A percentile compares a stretch with the other conserved stretches of the same genome.
phyloP scores from a whole-genome alignment of 495 filamentous ascomycete species.

The Penicillium pancosmium region DNA sequence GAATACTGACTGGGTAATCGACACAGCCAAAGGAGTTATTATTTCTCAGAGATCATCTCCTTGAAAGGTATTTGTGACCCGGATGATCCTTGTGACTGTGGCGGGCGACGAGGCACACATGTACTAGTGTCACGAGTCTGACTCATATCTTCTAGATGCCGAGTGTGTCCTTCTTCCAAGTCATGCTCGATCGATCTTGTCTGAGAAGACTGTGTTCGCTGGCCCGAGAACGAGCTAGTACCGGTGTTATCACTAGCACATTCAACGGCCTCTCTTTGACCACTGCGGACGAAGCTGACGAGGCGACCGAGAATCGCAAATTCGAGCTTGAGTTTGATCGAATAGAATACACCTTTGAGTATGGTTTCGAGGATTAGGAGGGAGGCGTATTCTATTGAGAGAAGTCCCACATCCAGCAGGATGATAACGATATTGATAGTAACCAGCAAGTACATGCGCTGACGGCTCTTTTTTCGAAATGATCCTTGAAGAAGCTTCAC shows the following conservation, averaged over 20 bases:
- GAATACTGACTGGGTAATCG: neutral
- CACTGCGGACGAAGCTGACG: neutral
- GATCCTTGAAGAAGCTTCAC: slow-evolving; percentile 2
- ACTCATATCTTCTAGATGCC: neutral
- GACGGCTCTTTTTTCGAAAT: slow-evolving; percentile 1
- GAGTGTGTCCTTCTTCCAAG: neutral
- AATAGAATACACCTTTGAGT: slow-evolving; percentile 9
- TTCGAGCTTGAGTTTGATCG: slow-evolving; percentile 10
- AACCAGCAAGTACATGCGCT: slow-evolving; percentile 2
- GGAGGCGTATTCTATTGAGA: slow-evolving; percentile 3
- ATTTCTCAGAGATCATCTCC: neutral
- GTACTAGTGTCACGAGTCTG: neutral
- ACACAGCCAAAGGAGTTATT: neutral
- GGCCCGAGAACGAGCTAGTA: neutral
- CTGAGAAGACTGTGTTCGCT: neutral
- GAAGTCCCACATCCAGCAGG: neutral
- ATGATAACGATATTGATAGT: slow-evolving; percentile 1
- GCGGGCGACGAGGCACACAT: neutral
- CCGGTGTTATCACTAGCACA: neutral
- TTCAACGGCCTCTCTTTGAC: neutral
- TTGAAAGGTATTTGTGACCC: neutral
- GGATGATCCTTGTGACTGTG: neutral
- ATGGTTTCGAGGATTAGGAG: slow-evolving; percentile 1
- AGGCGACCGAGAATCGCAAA: slow-evolving; percentile 8
- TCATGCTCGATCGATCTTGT: neutral